Base-by-base conservation (phyloP, 2,329 filamentous ascomycete genomes). In the Celoporthe dispersa region DNA sequence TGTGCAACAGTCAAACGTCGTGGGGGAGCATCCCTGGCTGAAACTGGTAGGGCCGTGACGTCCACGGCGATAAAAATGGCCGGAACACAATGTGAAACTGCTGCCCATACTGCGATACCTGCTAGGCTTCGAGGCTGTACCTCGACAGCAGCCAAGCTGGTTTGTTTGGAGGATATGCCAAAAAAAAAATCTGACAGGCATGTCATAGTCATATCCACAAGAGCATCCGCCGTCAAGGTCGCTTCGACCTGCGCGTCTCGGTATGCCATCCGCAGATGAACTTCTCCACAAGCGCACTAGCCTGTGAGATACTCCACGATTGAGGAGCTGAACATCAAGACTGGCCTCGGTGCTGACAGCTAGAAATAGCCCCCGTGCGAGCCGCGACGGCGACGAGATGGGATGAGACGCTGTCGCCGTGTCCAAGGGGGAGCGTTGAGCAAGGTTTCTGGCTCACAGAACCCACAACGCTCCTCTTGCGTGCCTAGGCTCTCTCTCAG, bases 11-110 rank as follows among this genome's bases (percentile, higher is more conserved):
- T 62, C 37, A 37, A 14, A 51, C 39, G 48, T 39, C 33, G 55
- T 35, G 59, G 66, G 71, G 68, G 73, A 70, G 66, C 75, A 76
- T 78, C 75, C 65, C 75, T 73, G 72, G 73, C 73, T 71, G 76
- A 79, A 78, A 79, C 76, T 73, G 70, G 68, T 69, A 73, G 71
- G 72, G 71, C 72, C 57, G 70, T 73, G 70, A 69, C 68, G 70
- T 73, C 72, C 66, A 73, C 68, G 72, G 51, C 53, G 61, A 70
- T 69, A 64, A 67, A 71, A 70, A 70, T 72, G 66, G 71, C 69
- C 71, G 73, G 73, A 72, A 73, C 73, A 71, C 62, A 70, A 75
- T 68, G 71, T 80, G 79, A 80, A 80, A 80, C 78, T 68, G 73
- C 70, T 76, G 71, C 71, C 73, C 71, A 73, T 75, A 69, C 73